Base-by-base conservation (phyloP, 768 basidiomycete genomes). In the Arthromyces matolae region DNA sequence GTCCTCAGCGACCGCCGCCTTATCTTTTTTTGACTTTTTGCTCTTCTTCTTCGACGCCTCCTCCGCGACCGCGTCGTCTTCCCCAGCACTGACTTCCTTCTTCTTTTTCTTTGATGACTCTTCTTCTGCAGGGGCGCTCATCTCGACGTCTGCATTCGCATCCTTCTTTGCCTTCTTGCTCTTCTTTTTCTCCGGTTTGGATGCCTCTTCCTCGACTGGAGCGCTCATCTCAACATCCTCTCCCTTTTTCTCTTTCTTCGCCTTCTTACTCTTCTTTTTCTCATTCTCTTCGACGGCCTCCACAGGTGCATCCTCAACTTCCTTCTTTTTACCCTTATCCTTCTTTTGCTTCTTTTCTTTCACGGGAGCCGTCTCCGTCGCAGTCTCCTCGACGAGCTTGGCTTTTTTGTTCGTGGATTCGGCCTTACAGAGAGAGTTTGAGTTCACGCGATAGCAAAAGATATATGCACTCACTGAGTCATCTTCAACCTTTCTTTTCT, bases 311-410 rank as follows among this genome's bases (percentile, higher is more conserved):
- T 50, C 47, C 28, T 32, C 20, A 4, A 4, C 22, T 25, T 45
- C 50, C 23, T 45, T 53, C 18, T 40, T 42, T 24, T 53, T 37
- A 36, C 50, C 36, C 53, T 61, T 53, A 20, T 67, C 59, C 51
- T 65, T 64, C 55, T 69, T 65, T 43, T 59, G 63, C 42, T 62
- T 63, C 54, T 64, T 63, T 38, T 55, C 49, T 45, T 63, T 64
- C 58, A 64, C 60, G 49, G 53, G 1, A 23, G 45, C 40, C 37
- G 52, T 35, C 14, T 60, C 57, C 3, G 35, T 27, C 32, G 27
- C 39, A 27, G 35, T 27, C 24, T 58, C 51, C 4, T 60, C 53
- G 2, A 45, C 38, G 12, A 54, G 35, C 49, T 70, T 72, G 6
- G 57, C 51, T 54, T 67, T 69, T 63, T 70, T 66, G 25, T 45